Evolutionary conservation across 352 stramenopile species (phyloP), one percentile per base, ranked within the genome.

Genomic region (Globisporangium nodosum): DNA sequence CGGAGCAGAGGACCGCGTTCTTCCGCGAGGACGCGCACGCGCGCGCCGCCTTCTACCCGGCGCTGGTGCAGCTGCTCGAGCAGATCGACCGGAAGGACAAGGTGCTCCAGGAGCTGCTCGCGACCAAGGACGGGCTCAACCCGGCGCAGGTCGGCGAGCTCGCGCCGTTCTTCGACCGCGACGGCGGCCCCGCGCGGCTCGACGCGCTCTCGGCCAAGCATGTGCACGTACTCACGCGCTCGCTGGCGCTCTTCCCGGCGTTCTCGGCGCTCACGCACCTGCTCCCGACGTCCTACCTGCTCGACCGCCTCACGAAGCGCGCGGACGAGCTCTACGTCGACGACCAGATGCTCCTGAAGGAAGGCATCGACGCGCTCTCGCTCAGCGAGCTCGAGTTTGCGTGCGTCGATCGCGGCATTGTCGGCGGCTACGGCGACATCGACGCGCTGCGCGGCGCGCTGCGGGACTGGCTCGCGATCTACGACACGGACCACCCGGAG

Each of bases 371-470:
- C 20, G 56, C 71, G n/a, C 58, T 94, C 40, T 84, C 79, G 43
- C 72, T 90, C n/a, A 78, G 71, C 49, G 85, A 94, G 56, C 71
- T 94, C 20, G 82, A 90, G 70, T 92, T 94, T 66, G 85, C 85
- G n/a, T 92, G 82, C 27, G 71, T 85, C 55, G 85, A 94, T 58
- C 81, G 85, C 9, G 85, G 85, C 8, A 81, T 94, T 35, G 68
- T 84, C 11, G 69, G 71, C 24, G 77, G 78, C 45, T 94, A 90
- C 59, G 82, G 80, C 40, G 66, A 90, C 20, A 84, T 87, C 35
- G 64, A 82, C 54, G 69, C 60, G 37, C 64, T 92, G 39, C 78
- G 73, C 3, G 49, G 49, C 2, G 78, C 71, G 5, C 56, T 94
- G 37, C 52, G 65, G 11, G 74, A 94, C 49, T 94, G 85, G 85